Base-by-base conservation (phyloP, 1,284 basidiomycete species). In the Ustilago shanxiensis region DNA sequence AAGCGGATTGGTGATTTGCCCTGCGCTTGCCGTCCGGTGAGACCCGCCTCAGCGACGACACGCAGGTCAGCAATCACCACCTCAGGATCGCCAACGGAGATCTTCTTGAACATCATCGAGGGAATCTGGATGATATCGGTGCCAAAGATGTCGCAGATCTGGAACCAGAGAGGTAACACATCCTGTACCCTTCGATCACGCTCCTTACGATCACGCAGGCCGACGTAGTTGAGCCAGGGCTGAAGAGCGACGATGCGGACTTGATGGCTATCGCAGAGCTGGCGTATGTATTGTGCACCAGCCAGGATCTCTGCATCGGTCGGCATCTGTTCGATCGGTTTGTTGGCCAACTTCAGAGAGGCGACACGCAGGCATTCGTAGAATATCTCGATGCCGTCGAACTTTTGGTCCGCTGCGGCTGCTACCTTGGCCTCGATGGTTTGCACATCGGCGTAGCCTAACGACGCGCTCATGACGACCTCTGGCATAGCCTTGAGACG, bases 71-170 rank as follows among this genome's bases (percentile, higher is more conserved):
- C 60, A 1, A 68, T 51, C 44, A 68, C 56, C 1, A 58, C 50
- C 31, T 54, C 60, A 11, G 45, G 14, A 54, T 60, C 49, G 45
- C 54, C 66, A 7, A 50, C 29, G 1, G 58, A 60, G 47, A 58
- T 58, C 44, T 33, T 58, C 37, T 58, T 58, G 35, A 67, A 67
- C 65, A 67, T 67, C 26, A 45, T 59, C 29, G 51, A 54, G 7
- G 65, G 58, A n/a, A 67, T 47, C 53, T 67, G 65, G 26, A 67
- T 67, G 13, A 67, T 20, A 26, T 67, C 65, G 16, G 65, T 67
- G 22, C 59, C 65, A 6, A 67, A 37, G 55, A 79, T 77, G 50
- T 79, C 56, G 18, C 60, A 14, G 5, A 64, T 39, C 24, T 58
- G 44, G 56, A 58, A 58, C 56, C 56, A 58, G 56, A 58, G 44